Percentiles rank a stretch among this genome's conserved stretches.
Conservation (phyloP, 148 eudicot species). For the Silene conica region DNA sequence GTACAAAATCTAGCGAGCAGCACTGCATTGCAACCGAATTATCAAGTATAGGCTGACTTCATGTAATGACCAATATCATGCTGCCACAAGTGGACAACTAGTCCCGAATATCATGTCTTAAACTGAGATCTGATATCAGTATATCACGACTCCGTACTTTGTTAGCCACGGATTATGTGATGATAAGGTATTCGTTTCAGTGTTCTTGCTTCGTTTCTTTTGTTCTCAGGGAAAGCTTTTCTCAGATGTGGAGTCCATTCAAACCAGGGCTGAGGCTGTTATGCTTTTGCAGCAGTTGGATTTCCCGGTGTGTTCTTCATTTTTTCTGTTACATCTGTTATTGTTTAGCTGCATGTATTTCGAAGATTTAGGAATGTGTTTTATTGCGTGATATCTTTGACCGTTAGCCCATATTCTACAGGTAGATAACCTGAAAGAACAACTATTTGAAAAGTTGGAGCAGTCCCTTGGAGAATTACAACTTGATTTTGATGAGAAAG, state of each 20-base stretch:
- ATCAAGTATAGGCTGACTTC: too few relatives aligned
- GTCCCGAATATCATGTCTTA: background rate
- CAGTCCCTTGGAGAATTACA: constrained; percentile 68
- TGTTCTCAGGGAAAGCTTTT: constrained; percentile 71
- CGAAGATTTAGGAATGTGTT: background rate
- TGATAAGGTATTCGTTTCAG: constrained; percentile 5
- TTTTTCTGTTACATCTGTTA: constrained; percentile 15
- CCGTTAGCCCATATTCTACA: constrained; percentile 31
- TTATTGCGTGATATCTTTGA: background rate
- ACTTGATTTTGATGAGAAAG: constrained; percentile 45
- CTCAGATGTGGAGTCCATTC: constrained; percentile 97
- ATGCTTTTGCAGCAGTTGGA: constrained; percentile 96
- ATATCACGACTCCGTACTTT: background rate
- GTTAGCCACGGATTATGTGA: background rate
- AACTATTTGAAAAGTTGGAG: constrained; percentile 85
- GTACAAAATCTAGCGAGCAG: too few relatives aligned
- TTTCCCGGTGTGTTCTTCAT: constrained; percentile 68
- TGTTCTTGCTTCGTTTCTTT: background rate
- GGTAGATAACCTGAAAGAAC: constrained; percentile 83
- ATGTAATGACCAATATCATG: too few relatives aligned
- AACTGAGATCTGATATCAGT: background rate
- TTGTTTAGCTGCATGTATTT: background rate
- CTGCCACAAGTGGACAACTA: too few relatives aligned
- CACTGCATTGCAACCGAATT: too few relatives aligned
- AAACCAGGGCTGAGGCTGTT: constrained; percentile 97